Evolutionary conservation across 257 asterid genomes (phyloP), one percentile per base, ranked within the genome.

Genomic region (Verbena officinalis): DNA sequence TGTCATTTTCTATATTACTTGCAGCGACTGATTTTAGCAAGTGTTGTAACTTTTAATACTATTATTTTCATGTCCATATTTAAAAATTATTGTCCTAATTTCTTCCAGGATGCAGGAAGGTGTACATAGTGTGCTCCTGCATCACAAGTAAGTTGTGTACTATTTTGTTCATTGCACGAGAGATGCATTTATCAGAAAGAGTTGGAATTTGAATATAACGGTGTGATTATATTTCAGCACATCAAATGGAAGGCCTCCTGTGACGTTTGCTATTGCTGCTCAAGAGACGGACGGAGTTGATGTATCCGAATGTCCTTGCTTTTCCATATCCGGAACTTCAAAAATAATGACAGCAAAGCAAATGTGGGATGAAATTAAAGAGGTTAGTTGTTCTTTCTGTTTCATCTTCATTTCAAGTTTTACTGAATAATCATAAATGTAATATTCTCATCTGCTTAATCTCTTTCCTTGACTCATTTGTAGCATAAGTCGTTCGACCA

Each of bases 281-380:
- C 81, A 83, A 80, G 97, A 78, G 70, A 84, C 92, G 13, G 73
- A 81, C 46, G 82, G 62, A 33, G 84, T 89, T 62, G 83, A 53
- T 52, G 83, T 89, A 54, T 84, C 95, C 13, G 86, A 84, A 76
- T 89, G 95, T 64, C 97, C 95, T 54, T 73, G 82, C 77, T 89
- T 89, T 75, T 56, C 78, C 48, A 48, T 83, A 67, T 76, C 95
- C 51, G 97, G 97, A 44, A 67, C 78, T 44, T 77, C 90, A 50
- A 59, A 73, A 31, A 72, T 81, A 10, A 67, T 77, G 58, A 79
- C 93, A 46, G 91, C 95, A 73, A 80, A 81, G 64, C 81, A 84
- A 4, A 81, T 89, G 80, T 89, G 97, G 97, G 60, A 80, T n/a
- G 79, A 89, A 73, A 82, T 86, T 52, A 83, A 81, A 76, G 92